A percentile compares a stretch with the other conserved stretches of the same genome.
Conservation (phyloP, 495 filamentous ascomycete genomes). For the Symbiotaphrina buchneri region DNA sequence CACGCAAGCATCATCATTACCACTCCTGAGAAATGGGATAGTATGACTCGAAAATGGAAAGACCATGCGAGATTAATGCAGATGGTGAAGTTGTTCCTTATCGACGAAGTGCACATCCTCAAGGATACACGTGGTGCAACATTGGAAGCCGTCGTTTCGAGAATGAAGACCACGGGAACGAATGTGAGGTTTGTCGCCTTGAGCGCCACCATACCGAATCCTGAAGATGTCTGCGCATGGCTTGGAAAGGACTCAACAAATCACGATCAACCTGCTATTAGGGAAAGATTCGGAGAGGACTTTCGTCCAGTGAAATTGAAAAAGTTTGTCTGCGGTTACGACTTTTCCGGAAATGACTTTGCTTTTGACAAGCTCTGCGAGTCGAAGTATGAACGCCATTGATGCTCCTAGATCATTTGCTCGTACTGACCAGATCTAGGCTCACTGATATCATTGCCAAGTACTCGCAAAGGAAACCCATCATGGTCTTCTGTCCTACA, state of each 20-base stretch:
- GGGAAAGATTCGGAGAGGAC: conserved; percentile 75
- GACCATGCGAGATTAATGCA: conserved; percentile 70
- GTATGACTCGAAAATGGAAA: conserved; percentile 87
- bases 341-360: conserved; percentile 52
- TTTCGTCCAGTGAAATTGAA: conserved; percentile 75
- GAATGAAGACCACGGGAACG: conserved; percentile 82
- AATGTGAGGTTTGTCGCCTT: conserved; percentile 80
- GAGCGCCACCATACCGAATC: conserved; percentile 88
- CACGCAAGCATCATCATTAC: conserved; percentile 83
- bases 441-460: conserved; percentile 53
- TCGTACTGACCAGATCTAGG: conserved; percentile 12
- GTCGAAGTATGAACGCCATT: conserved; percentile 26
- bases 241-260: conserved; percentile 55
- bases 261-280: conserved; percentile 41
- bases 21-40: conserved; percentile 98
- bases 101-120: conserved; percentile 92
- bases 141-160: conserved; percentile 84
- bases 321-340: conserved; percentile 67
- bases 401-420: conserved; percentile 1
- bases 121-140: conserved; percentile 80
- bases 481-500: conserved; percentile 85
- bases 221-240: conserved; percentile 76
- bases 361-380: conserved; percentile 64
- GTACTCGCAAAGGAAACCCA: conserved; percentile 61
- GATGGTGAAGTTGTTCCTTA: conserved; percentile 74